These are phyloP conservation scores for Parmelia sp. DNA, from an alignment of 495 filamentous ascomycete species.

Conservation along the genomic window DNA sequence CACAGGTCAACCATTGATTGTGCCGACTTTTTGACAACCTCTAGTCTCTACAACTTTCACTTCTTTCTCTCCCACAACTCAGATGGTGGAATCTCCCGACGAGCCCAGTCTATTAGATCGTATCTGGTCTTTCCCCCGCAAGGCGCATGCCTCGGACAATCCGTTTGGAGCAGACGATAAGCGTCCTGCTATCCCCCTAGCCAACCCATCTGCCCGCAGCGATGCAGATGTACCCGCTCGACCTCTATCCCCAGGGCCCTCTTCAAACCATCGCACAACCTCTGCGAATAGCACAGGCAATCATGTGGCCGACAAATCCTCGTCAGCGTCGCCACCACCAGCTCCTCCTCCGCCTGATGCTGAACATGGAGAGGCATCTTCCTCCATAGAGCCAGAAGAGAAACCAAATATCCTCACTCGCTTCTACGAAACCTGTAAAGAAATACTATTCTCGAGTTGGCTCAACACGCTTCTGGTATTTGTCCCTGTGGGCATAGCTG, in stretches of 20 bases:
- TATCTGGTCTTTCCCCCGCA: slow-evolving; percentile 50
- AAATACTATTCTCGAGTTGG: slow-evolving; percentile 60
- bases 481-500: slow-evolving; percentile 70
- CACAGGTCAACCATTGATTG: no score
- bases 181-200: slow-evolving; percentile 30
- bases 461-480: slow-evolving; percentile 74
- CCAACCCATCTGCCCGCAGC: slow-evolving; percentile 32
- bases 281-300: slow-evolving; percentile 29
- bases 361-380: slow-evolving; percentile 46
- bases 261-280: slow-evolving; percentile 17
- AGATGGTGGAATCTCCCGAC: slow-evolving; percentile 61
- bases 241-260: slow-evolving; percentile 17
- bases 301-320: slow-evolving; percentile 32
- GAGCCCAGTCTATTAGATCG: slow-evolving; percentile 48
- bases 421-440: slow-evolving; percentile 46
- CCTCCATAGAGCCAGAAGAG: slow-evolving; percentile 33
- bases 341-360: slow-evolving; percentile 48
- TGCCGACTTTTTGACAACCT: no score
- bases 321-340: slow-evolving; percentile 34
- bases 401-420: slow-evolving; percentile 42
- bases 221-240: slow-evolving; percentile 9
- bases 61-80: slow-evolving; percentile 28
- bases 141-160: slow-evolving; percentile 48
- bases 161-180: slow-evolving; percentile 29
- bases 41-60: not conserved